A percentile compares a stretch with the other conserved stretches of the same genome.
Evolutionary conservation across 345 rosid species (phyloP).

Genomic region (Acer yangbiense): DNA sequence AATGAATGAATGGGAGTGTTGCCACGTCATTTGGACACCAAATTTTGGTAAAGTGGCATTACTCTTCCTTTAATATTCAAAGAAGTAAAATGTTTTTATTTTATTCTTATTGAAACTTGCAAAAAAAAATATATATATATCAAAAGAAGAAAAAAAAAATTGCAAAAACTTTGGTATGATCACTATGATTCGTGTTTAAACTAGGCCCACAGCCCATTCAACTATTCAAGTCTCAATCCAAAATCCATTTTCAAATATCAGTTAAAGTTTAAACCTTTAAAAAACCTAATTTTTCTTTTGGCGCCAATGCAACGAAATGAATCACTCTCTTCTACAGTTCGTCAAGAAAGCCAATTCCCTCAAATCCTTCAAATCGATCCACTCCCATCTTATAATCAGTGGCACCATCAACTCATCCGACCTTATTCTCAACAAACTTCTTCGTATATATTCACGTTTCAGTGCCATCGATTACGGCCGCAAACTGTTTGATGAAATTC

Average conservation of each 20-base stretch:
- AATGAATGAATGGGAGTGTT: too few species aligned
- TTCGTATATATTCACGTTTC: constrained; percentile 10
- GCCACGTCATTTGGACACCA: too few species aligned
- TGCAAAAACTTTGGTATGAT: too few species aligned
- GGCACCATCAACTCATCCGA: constrained; percentile 16
- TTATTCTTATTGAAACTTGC: too few species aligned
- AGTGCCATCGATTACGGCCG: constrained; percentile 22
- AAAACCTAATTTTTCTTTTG: neutral
- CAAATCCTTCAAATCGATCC: constrained; percentile 18
- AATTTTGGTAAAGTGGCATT: too few species aligned
- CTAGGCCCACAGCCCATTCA: neutral
- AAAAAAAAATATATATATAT: too few species aligned
- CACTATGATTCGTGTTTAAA: too few species aligned
- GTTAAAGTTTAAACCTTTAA: neutral
- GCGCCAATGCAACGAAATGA: constrained; percentile 22
- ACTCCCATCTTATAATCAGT: constrained; percentile 19
- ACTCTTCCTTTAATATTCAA: too few species aligned
- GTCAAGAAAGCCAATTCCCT: constrained; percentile 20
- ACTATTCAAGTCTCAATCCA: neutral
- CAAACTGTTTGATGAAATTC: constrained; percentile 37
- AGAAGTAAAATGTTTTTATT: too few species aligned
- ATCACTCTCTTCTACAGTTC: constrained; percentile 15
- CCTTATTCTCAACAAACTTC: constrained; percentile 27
- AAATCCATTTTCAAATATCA: neutral
- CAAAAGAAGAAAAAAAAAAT: too few species aligned